Conservation (phyloP, 2,329 filamentous ascomycete species). For the Niveomyces coronatus region DNA sequence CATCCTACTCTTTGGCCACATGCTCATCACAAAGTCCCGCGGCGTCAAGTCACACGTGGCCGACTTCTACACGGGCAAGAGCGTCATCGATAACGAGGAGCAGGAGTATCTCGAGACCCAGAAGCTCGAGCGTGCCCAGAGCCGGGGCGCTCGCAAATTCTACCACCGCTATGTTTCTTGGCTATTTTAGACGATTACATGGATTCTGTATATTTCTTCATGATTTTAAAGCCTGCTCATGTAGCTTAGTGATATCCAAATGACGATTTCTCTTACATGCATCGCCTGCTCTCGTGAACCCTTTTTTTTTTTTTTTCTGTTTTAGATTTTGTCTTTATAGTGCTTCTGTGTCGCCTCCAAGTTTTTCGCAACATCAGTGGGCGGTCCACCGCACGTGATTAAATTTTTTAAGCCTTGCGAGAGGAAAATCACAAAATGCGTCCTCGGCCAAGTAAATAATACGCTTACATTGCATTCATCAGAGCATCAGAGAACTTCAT, state of each 20-base stretch:
- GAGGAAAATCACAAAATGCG: neutral
- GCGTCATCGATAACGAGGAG: conserved; percentile 63
- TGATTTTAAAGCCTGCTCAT: neutral
- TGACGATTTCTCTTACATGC: too few species aligned
- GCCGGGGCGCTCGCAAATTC: conserved; percentile 22
- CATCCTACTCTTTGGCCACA: conserved; percentile 58
- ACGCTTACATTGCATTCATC: too few species aligned
- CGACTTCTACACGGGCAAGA: conserved; percentile 65
- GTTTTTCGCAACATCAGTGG: neutral
- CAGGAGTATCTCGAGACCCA: conserved; percentile 49
- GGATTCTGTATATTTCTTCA: neutral
- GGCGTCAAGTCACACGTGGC: conserved; percentile 46
- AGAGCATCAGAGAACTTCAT: too few species aligned
- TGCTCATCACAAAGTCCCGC: conserved; percentile 43
- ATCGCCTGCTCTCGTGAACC: too few species aligned
- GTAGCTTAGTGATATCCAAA: neutral
- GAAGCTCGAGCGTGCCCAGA: conserved; percentile 18
- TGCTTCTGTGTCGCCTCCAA: neutral
- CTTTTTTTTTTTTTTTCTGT: neutral
- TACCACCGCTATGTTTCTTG: conserved; percentile 28
- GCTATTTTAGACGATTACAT: conserved; percentile 21
- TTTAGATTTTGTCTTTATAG: neutral
- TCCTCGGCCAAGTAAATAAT: too few species aligned
- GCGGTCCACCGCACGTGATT: conserved; percentile 3
- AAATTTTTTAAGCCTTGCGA: conserved; percentile 6